These are phyloP conservation scores for Clathrospora elynae DNA, from an alignment of 2,329 filamentous ascomycete genomes.

Conservation along the genomic window DNA sequence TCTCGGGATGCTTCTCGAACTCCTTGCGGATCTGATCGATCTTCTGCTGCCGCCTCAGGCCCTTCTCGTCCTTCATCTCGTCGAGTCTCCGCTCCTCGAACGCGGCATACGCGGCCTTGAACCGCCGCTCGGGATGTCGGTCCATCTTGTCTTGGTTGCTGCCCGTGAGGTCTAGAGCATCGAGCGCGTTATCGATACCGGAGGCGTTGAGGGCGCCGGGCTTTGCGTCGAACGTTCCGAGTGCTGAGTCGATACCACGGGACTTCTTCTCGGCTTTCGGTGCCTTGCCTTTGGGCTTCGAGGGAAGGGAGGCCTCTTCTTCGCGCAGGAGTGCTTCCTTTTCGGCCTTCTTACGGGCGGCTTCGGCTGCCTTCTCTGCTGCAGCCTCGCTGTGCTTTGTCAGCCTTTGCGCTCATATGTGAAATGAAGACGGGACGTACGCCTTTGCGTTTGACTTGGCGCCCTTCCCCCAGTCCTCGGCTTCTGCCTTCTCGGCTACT, in stretches of 20 bases:
- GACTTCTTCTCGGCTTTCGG: conserved; percentile 62
- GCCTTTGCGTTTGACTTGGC: conserved; percentile 85
- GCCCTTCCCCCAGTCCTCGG: conserved; percentile 81
- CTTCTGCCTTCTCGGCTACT: conserved; percentile 70
- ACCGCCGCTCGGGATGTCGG: conserved; percentile 83
- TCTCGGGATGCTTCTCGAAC: conserved; percentile 92
- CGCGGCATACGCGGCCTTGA: conserved; percentile 80
- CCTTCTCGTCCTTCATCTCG: conserved; percentile 86
- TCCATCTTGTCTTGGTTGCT: conserved; percentile 74
- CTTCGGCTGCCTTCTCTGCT: conserved; percentile 80
- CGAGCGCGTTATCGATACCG: conserved; percentile 91
- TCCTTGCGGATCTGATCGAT: conserved; percentile 85
- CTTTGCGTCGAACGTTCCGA: conserved; percentile 48
- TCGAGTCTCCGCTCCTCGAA: conserved; percentile 80
- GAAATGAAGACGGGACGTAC: conserved; percentile 57
- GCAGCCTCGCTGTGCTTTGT: conserved; percentile 71
- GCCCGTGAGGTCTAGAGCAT: conserved; percentile 75
- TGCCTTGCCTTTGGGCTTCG: conserved; percentile 70
- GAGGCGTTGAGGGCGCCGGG: conserved; percentile 73
- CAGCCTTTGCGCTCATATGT: conserved; percentile 8
- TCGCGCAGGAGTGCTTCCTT: conserved; percentile 80
- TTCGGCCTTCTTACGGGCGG: conserved; percentile 88
- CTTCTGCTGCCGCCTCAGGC: conserved; percentile 80
- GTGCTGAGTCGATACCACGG: conserved; percentile 71
- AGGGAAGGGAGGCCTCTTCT: conserved; percentile 74